These are phyloP conservation scores for Mrakia gelida DNA, from an alignment of 768 basidiomycete genomes.

Conservation along the genomic window DNA sequence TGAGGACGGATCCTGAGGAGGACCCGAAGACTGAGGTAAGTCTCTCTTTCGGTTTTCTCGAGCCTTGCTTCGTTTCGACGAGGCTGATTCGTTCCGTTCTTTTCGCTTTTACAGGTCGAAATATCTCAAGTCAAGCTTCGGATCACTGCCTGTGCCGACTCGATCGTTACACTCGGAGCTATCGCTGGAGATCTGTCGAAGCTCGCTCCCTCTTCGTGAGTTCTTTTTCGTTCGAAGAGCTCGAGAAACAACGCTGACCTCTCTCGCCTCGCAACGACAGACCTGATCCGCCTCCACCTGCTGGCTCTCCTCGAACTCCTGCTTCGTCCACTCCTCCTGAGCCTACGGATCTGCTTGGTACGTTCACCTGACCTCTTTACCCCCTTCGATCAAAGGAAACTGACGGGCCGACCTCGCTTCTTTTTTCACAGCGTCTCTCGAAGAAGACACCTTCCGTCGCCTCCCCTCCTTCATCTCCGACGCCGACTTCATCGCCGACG, in stretches of 20 bases:
- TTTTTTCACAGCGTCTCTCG: conserved; percentile 50
- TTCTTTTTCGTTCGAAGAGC: not conserved
- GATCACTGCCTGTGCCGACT: conserved; percentile 45
- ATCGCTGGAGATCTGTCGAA: conserved; percentile 40
- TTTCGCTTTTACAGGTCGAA: not conserved
- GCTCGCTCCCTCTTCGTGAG: conserved; percentile 28
- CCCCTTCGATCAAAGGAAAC: too few species aligned
- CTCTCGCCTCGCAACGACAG: not conserved
- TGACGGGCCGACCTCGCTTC: not conserved
- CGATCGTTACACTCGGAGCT: conserved; percentile 37
- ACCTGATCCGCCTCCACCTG: not conserved
- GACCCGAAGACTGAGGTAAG: conserved; percentile 35
- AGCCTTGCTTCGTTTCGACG: not conserved
- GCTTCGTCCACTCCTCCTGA: not conserved
- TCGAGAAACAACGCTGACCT: not conserved
- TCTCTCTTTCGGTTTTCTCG: not conserved
- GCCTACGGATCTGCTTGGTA: not conserved
- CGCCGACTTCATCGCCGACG: conserved; percentile 85
- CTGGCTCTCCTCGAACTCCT: not conserved
- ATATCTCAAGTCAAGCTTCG: conserved; percentile 24
- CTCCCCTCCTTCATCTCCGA: conserved; percentile 71
- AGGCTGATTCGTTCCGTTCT: not conserved
- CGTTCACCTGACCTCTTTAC: not conserved
- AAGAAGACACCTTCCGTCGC: conserved; percentile 72
- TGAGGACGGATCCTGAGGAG: conserved; percentile 4